A percentile compares a stretch with the other conserved stretches of the same genome.
Conservation (phyloP, 192 early-diverging fungal genomes). For the Diversispora epigaea region DNA sequence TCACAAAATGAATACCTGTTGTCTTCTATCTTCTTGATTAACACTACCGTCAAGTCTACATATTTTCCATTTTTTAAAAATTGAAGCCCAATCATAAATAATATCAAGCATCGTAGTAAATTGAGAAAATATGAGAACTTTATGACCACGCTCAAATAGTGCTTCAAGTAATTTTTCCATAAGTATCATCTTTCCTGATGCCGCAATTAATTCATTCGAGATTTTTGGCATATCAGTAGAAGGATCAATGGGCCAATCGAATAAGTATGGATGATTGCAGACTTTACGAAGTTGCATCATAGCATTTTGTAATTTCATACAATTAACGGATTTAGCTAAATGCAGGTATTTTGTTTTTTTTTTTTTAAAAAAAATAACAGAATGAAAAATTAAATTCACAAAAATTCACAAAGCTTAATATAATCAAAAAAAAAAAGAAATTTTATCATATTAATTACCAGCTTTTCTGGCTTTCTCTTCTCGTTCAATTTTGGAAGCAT, state of each 20-base stretch:
- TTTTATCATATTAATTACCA: neutral
- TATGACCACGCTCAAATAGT: conserved; percentile 80
- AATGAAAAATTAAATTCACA: neutral
- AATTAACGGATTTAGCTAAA: conserved; percentile 46
- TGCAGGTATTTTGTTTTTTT: too few relatives aligned
- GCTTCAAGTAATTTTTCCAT: conserved; percentile 79
- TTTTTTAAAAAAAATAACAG: too few relatives aligned
- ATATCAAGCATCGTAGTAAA: conserved; percentile 88
- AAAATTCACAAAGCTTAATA: neutral
- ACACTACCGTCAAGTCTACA: conserved; percentile 92
- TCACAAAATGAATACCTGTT: conserved; percentile 39
- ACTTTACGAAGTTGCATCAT: conserved; percentile 93
- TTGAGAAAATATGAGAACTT: conserved; percentile 93
- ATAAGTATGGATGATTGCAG: conserved; percentile 96
- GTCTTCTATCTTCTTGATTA: conserved; percentile 75
- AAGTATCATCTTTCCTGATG: conserved; percentile 86
- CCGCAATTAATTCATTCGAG: conserved; percentile 57
- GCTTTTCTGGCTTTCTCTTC: neutral
- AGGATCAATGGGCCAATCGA: conserved; percentile 75
- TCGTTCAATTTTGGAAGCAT: neutral
- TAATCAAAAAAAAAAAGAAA: neutral
- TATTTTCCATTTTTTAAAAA: conserved; percentile 71
- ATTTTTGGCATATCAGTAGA: conserved; percentile 51
- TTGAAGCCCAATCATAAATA: conserved; percentile 85
- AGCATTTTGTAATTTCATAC: conserved; percentile 80